Evolutionary conservation across 2,329 filamentous ascomycete species (phyloP).

Genomic region (Penicillium sp.): DNA sequence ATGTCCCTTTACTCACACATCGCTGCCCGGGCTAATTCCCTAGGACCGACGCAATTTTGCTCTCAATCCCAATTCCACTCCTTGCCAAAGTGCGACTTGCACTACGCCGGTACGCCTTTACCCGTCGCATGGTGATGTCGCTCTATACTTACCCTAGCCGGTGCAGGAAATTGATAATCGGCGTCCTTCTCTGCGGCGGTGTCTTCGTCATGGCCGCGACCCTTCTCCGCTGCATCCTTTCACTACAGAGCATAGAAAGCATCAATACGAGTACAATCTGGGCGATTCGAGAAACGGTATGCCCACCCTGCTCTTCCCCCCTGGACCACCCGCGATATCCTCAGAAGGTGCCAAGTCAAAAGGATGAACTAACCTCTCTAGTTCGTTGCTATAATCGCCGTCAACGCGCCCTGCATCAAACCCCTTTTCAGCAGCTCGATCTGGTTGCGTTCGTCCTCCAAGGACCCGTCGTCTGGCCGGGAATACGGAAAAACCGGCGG

Average conservation of each 20-base stretch:
- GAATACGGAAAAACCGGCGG: constrained; percentile 1
- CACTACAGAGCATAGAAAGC: constrained; percentile 41
- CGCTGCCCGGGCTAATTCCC: neutral
- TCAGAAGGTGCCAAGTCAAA: neutral
- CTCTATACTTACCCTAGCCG: neutral
- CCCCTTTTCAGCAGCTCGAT: constrained; percentile 41
- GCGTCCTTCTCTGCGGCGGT: constrained; percentile 48
- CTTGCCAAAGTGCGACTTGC: constrained; percentile 47
- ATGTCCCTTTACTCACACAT: constrained; percentile 16
- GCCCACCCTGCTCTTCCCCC: neutral
- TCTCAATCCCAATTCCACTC: constrained; percentile 49
- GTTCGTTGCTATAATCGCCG: constrained; percentile 52
- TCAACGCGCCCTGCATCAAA: constrained; percentile 50
- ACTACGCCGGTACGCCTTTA: constrained; percentile 31
- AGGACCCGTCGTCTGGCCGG: constrained; percentile 10
- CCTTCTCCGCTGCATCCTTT: constrained; percentile 48
- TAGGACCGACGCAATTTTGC: constrained; percentile 48
- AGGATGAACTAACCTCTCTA: constrained; percentile 20
- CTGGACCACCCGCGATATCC: neutral
- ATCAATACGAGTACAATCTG: constrained; percentile 50
- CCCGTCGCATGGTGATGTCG: too few species aligned
- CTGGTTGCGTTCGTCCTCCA: constrained; percentile 24
- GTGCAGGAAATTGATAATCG: constrained; percentile 44
- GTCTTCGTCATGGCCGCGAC: constrained; percentile 52
- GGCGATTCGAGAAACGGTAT: constrained; percentile 51